Evolutionary conservation across 164 flowering plant species (phyloP), one percentile per base, ranked within the genome.

Genomic region (Tetrastigma voinierianum): DNA sequence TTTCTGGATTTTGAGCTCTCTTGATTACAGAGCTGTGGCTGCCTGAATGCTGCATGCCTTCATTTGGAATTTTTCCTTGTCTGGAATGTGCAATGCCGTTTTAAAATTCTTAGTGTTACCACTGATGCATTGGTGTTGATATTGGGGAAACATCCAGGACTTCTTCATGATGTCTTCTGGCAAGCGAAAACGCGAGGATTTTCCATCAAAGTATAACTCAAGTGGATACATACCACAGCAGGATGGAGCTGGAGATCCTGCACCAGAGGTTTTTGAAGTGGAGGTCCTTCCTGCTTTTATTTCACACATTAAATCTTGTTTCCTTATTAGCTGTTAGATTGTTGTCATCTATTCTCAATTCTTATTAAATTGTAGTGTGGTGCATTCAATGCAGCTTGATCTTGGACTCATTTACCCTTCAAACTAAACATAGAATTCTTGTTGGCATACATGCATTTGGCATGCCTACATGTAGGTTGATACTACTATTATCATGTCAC

Each of bases 161-260:
- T 87, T 95, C 76, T 87, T 94, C 70, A 63, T 57, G 59, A 24
- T 74, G 67, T 61, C 90, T 55, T 56, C 90, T 78, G 96, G 91
- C 49, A 95, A 95, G 81, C 80, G 99, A 58, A 92, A 92, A 64
- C 86, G 97, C 43, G 97, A 90, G 4, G 95, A 86, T 59, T 69
- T 84, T 70, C 67, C 88, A 70, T 58, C 85, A 51, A 88, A 82
- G 12, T 76, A 76, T 78, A 81, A 73, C 18, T 64, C 74, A 63
- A 84, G 93, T 72, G 90, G 90, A 16, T 87, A 79, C 59, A 88
- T 95, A 40, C 97, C 99, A 6, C 99, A 92, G 73, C 97, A 92
- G 74, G 99, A 95, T 86, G 99, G 99, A 70, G 86, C 97, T 66
- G 86, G 84, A 49, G 93, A 89, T 84, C 65, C 67, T 56, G 44